Percentiles rank a stretch among this genome's conserved stretches.
phyloP scores from a whole-genome alignment of 257 asterid species.

The Plantago major region DNA sequence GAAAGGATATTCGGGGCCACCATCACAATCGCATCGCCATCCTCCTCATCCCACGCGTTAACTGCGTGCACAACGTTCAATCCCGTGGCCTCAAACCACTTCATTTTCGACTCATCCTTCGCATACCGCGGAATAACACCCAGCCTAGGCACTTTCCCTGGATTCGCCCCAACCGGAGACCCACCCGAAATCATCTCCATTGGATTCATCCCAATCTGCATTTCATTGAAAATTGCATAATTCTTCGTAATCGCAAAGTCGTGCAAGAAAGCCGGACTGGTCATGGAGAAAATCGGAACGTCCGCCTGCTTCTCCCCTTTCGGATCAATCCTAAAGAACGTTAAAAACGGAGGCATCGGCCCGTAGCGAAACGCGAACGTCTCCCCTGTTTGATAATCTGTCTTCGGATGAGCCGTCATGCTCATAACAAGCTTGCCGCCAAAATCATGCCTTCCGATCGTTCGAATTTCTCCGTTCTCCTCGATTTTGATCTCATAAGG shows the following conservation, averaged over 20 bases:
- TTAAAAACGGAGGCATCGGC: constrained; percentile 61
- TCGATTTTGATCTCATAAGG: constrained; percentile 49
- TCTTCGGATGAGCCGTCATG: constrained; percentile 89
- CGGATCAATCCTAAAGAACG: constrained; percentile 41
- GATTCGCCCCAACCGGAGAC: constrained; percentile 46
- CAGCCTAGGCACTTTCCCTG: constrained; percentile 51
- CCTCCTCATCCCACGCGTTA: constrained; percentile 83
- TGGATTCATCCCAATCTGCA: constrained; percentile 59
- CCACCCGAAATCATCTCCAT: constrained; percentile 45
- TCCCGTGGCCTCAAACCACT: constrained; percentile 71
- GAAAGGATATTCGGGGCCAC: constrained; percentile 63
- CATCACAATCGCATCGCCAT: constrained; percentile 48
- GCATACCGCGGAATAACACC: constrained; percentile 68
- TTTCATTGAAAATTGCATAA: constrained; percentile 63
- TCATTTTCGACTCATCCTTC: constrained; percentile 50
- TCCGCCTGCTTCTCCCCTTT: constrained; percentile 51
- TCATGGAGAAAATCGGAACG: constrained; percentile 70
- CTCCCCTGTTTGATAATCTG: constrained; percentile 51
- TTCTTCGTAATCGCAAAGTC: constrained; percentile 70
- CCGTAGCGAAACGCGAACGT: constrained; percentile 72
- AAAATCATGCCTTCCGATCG: constrained; percentile 64
- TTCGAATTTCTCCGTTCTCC: constrained; percentile 48
- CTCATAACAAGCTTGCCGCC: constrained; percentile 41
- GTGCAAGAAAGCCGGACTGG: constrained; percentile 54
- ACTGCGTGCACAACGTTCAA: constrained; percentile 47